phyloP scores from a whole-genome alignment of 805 yeast genomes.

The Starmerella bacillaris region DNA sequence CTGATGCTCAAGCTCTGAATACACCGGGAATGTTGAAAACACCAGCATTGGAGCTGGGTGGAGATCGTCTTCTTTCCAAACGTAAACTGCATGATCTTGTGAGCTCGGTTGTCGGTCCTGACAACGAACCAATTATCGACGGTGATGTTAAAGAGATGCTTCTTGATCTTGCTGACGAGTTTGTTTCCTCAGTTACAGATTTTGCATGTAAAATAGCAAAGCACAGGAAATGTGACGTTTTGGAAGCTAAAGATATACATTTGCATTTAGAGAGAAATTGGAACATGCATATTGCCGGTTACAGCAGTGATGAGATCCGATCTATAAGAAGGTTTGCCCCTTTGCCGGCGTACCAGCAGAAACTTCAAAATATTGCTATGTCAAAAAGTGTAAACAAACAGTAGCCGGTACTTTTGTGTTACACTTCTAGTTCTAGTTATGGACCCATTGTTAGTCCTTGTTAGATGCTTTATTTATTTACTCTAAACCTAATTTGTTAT shows the following conservation, averaged over 20 bases:
- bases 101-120: slow-evolving; percentile 50
- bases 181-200: slow-evolving; percentile 72
- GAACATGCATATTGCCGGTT: slow-evolving; percentile 91
- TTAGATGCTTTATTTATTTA: neutral
- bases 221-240: slow-evolving; percentile 71
- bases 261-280: slow-evolving; percentile 80
- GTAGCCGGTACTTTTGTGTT: neutral
- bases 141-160: slow-evolving; percentile 86
- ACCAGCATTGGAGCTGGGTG: slow-evolving; percentile 64
- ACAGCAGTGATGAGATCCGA: slow-evolving; percentile 76
- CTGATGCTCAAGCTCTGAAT: slow-evolving; percentile 66
- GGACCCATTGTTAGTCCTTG: no score
- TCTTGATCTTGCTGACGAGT: slow-evolving; percentile 87
- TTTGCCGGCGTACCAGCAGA: slow-evolving; percentile 25
- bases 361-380: slow-evolving; percentile 24
- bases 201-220: slow-evolving; percentile 92
- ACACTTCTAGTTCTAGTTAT: no score
- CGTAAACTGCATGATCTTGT: slow-evolving; percentile 79
- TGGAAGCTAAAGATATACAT: slow-evolving; percentile 81
- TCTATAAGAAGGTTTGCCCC: slow-evolving; percentile 27
- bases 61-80: slow-evolving; percentile 58
- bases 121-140: slow-evolving; percentile 74
- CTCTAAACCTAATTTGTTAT: neutral
- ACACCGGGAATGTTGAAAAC: slow-evolving; percentile 53
- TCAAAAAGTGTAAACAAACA: slow-evolving; percentile 12